A percentile compares a stretch with the other conserved stretches of the same genome.
These are phyloP conservation scores for Pseudodiploospora longispora DNA, from an alignment of 2,329 filamentous ascomycete genomes.

Conservation along the genomic window DNA sequence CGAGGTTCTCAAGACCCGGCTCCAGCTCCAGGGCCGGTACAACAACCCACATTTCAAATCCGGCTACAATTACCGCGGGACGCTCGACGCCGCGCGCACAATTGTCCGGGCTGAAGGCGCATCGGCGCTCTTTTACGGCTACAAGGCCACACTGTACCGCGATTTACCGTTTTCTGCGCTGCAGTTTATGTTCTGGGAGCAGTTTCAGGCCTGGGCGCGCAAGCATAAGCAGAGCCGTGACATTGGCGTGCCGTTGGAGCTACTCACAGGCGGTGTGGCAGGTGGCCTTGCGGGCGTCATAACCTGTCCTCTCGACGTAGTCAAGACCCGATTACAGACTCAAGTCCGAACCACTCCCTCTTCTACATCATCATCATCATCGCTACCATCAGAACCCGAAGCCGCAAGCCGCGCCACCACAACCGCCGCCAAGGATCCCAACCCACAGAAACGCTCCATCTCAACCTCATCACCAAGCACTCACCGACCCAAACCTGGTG, in stretches of 20 bases:
- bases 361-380: neutral
- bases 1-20: constrained; percentile 93
- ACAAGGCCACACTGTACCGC: constrained; percentile 88
- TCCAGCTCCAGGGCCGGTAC: constrained; percentile 88
- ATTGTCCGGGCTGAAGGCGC: constrained; percentile 79
- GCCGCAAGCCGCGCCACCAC: constrained; percentile 18
- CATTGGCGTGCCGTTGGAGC: constrained; percentile 77
- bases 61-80: constrained; percentile 92
- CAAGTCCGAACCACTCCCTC: constrained; percentile 50
- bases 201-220: constrained; percentile 77
- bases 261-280: constrained; percentile 80
- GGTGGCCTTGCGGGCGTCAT: constrained; percentile 90
- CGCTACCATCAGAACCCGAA: neutral
- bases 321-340: constrained; percentile 94
- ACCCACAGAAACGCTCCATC: constrained; percentile 61
- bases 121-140: constrained; percentile 87
- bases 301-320: constrained; percentile 92
- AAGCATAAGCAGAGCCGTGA: constrained; percentile 71
- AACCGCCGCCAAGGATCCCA: constrained; percentile 21
- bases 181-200: constrained; percentile 97
- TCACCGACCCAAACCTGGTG: constrained; percentile 68
- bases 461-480: constrained; percentile 87
- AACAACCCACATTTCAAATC: constrained; percentile 92
- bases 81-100: constrained; percentile 73
- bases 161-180: constrained; percentile 93